Evolutionary conservation across 2,329 filamentous ascomycete genomes (phyloP), one percentile per base, ranked within the genome.

Genomic region (Fusarium ramigenum): DNA sequence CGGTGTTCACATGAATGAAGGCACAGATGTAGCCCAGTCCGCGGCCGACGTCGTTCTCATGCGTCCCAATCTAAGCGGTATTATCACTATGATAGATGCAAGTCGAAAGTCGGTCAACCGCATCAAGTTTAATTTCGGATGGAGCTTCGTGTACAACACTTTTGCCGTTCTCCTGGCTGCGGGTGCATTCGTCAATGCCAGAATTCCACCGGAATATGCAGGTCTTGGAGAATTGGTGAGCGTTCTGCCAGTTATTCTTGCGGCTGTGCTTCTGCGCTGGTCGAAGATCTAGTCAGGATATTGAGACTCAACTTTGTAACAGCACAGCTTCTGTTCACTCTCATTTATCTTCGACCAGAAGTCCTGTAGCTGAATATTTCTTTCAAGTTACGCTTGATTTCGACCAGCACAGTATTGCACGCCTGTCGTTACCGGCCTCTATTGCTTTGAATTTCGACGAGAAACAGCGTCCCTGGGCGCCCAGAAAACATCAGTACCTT

Each of bases 171-270:
- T 93, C 46, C 84, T 94, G 1, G 92, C 89, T 2, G 86, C 88
- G 0, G 93, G 93, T 0, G 91, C 88, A 0, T 91, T 93, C 78
- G 89, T 91, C 5, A 75, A 80, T 10, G 82, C 78, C 14, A 80
- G 85, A 11, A 86, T 88, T 42, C 87, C 88, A 21, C 91, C 91
- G 0, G 82, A 86, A 70, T 93, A 87, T 84, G 92, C 92, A 0
- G 92, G 91, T 0, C 76, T 94, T 14, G 93, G 93, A 0, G 93
- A 95, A 82, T 78, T 95, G 37, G 91, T 93, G 1, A 94, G 93
- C 75, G 90, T 95, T 0, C 64, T 93, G 78, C 93, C 93, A 0
- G 92, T 95, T 7, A 87, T 94, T 73, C 57, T 70, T 57, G 77
- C 77, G 0, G 77, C 77, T 7, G 66, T 78, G 16, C 70, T 78